These are phyloP conservation scores for Pythium guiyangense DNA, from an alignment of 352 stramenopile genomes.

Conservation along the genomic window DNA sequence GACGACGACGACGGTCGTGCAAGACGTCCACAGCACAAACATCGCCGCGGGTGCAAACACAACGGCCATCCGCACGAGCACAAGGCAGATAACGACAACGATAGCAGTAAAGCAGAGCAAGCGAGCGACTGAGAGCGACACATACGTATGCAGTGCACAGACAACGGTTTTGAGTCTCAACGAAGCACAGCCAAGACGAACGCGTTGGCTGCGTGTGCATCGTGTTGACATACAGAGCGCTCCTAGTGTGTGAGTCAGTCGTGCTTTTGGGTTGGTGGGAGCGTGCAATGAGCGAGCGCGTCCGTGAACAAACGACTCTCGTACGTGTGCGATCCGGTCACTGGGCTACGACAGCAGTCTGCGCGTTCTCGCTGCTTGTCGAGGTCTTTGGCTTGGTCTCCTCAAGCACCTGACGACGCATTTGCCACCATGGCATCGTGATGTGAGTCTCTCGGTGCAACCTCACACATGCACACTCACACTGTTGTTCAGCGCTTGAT, in stretches of 20 bases:
- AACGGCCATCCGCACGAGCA: slow-evolving; percentile 4
- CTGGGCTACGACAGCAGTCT: background rate
- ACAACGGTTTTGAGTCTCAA: too few relatives aligned
- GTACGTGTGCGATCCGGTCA: background rate
- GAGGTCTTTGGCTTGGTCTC: slow-evolving; percentile 22
- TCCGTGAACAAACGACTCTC: background rate
- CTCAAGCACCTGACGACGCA: slow-evolving; percentile 19
- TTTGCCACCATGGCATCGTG: background rate
- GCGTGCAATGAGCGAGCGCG: background rate
- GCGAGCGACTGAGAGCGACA: background rate
- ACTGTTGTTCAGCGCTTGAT: too few relatives aligned
- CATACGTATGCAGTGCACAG: too few relatives aligned
- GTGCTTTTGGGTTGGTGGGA: background rate
- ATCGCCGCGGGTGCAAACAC: slow-evolving; percentile 4
- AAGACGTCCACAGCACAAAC: slow-evolving; percentile 5
- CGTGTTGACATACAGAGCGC: background rate
- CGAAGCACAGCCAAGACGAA: background rate
- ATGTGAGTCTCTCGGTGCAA: background rate
- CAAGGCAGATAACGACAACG: background rate
- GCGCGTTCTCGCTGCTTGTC: background rate
- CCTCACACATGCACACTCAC: background rate
- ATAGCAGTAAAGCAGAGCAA: background rate
- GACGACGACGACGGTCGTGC: slow-evolving; percentile 15
- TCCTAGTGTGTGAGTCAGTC: background rate
- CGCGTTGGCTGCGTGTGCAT: background rate